A percentile compares a stretch with the other conserved stretches of the same genome.
Conservation (phyloP, 116 monocot species). For the Posidonia oceanica region DNA sequence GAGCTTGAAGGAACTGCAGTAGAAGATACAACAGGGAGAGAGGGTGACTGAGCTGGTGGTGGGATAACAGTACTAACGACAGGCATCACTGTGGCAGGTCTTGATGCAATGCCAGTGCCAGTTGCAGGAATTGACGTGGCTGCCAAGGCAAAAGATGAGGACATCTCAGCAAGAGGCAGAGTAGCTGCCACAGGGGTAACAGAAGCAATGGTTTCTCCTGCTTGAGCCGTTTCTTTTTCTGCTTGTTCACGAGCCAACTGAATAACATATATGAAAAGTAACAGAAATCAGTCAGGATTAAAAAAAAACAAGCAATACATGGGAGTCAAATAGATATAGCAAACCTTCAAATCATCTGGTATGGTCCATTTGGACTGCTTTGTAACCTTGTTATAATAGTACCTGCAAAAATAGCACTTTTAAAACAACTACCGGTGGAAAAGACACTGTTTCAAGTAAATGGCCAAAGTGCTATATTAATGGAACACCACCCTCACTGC, state of each 20-base stretch:
- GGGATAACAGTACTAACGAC: slow-evolving; percentile 3
- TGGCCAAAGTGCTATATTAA: too few relatives aligned
- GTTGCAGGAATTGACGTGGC: slow-evolving; percentile 8
- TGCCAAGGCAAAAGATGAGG: slow-evolving; percentile 14
- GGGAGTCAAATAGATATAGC: neutral
- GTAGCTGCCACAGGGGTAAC: slow-evolving; percentile 14
- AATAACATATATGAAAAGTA: neutral
- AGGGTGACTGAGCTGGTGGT: slow-evolving; percentile 23
- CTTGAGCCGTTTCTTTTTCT: slow-evolving; percentile 42
- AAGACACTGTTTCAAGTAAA: neutral
- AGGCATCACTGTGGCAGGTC: slow-evolving; percentile 23
- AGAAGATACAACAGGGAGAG: slow-evolving; percentile 17
- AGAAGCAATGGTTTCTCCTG: slow-evolving; percentile 24
- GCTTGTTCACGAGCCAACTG: slow-evolving; percentile 95
- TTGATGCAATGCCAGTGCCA: slow-evolving; percentile 18
- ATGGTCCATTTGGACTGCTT: slow-evolving; percentile 97
- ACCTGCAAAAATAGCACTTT: slow-evolving; percentile 30
- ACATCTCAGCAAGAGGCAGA: slow-evolving; percentile 14
- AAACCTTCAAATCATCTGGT: slow-evolving; percentile 97
- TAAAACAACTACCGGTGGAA: neutral
- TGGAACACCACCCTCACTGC: too few relatives aligned
- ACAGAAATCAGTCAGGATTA: neutral
- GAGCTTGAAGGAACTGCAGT: slow-evolving; percentile 7
- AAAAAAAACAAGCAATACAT: neutral
- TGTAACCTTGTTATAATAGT: slow-evolving; percentile 96